These are phyloP conservation scores for Pythium monospermum DNA, from an alignment of 352 stramenopile species.

Conservation along the genomic window DNA sequence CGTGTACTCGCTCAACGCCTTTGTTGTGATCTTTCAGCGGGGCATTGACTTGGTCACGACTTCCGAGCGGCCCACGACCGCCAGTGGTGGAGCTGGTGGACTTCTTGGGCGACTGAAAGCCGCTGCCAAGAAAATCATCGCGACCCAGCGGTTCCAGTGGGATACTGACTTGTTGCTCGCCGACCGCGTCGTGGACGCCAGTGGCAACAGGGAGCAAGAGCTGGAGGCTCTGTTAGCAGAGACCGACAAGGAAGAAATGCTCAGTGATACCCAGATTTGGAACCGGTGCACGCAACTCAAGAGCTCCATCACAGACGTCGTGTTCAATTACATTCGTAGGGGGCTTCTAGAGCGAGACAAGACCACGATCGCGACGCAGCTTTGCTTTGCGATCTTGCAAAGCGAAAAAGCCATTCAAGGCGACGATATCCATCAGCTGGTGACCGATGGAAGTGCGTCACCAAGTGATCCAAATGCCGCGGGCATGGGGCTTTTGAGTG, in stretches of 20 bases:
- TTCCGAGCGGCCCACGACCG: constrained; percentile 28
- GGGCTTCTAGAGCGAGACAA: constrained; percentile 94
- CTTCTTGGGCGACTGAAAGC: constrained; percentile 65
- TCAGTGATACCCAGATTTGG: constrained; percentile 43
- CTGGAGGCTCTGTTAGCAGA: constrained; percentile 58
- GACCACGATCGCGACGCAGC: constrained; percentile 87
- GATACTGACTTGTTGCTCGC: constrained; percentile 78
- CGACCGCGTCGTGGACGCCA: constrained; percentile 57
- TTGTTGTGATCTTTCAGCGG: constrained; percentile 93
- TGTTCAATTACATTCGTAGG: constrained; percentile 94
- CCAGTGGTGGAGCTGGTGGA: constrained; percentile 16
- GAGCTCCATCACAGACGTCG: constrained; percentile 69
- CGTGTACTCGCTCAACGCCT: constrained; percentile 93
- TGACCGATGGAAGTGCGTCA: constrained; percentile 34
- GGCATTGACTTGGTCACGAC: constrained; percentile 90
- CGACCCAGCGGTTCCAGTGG: constrained; percentile 83
- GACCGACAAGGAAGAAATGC: constrained; percentile 61
- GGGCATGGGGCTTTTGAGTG: constrained; percentile 88
- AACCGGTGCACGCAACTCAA: constrained; percentile 51
- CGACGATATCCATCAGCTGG: constrained; percentile 69
- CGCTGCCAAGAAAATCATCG: constrained; percentile 81
- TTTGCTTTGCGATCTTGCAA: constrained; percentile 90
- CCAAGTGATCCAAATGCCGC: constrained; percentile 30
- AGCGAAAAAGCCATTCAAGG: constrained; percentile 59
- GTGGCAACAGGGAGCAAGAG: constrained; percentile 37